phyloP scores from a whole-genome alignment of 768 basidiomycete genomes.

The Leucocoprinus sp. region DNA sequence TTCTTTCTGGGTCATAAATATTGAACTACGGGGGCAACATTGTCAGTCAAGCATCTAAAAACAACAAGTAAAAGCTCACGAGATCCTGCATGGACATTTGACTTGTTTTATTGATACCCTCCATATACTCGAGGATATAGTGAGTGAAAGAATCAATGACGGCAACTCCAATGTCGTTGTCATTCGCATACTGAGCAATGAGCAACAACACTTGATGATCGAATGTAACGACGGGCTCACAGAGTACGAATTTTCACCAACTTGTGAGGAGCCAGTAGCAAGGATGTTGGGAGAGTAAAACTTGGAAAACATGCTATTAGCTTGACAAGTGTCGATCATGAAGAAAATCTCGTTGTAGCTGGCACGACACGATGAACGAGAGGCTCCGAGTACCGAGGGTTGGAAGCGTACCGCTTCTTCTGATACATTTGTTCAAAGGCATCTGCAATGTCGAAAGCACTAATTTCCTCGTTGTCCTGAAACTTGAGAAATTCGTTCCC shows the following conservation, averaged over 20 bases:
- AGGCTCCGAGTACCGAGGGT: background rate
- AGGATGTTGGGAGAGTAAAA: conserved; percentile 92
- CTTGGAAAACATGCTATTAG: conserved; percentile 89
- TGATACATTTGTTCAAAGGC: conserved; percentile 99
- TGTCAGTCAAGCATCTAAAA: background rate
- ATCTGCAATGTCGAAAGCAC: conserved; percentile 94
- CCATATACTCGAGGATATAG: conserved; percentile 84
- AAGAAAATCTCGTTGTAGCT: conserved; percentile 95
- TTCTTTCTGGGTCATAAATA: conserved; percentile 62
- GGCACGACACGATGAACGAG: conserved; percentile 1
- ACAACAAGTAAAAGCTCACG: conserved; percentile 35
- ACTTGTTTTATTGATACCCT: conserved; percentile 87
- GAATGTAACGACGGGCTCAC: conserved; percentile 41
- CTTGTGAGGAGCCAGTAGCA: conserved; percentile 78
- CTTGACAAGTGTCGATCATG: conserved; percentile 98
- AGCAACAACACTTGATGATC: background rate
- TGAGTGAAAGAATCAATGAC: conserved; percentile 96
- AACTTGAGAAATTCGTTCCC: conserved; percentile 99
- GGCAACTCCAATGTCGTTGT: conserved; percentile 89
- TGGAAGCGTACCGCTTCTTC: conserved; percentile 66
- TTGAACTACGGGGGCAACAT: conserved; percentile 53
- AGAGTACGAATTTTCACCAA: conserved; percentile 90
- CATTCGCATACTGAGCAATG: conserved; percentile 70
- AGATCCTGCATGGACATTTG: conserved; percentile 73
- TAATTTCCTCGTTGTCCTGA: conserved; percentile 97